phyloP scores from a whole-genome alignment of 2,329 filamentous ascomycete genomes.

The Fusarium lyarnte region DNA sequence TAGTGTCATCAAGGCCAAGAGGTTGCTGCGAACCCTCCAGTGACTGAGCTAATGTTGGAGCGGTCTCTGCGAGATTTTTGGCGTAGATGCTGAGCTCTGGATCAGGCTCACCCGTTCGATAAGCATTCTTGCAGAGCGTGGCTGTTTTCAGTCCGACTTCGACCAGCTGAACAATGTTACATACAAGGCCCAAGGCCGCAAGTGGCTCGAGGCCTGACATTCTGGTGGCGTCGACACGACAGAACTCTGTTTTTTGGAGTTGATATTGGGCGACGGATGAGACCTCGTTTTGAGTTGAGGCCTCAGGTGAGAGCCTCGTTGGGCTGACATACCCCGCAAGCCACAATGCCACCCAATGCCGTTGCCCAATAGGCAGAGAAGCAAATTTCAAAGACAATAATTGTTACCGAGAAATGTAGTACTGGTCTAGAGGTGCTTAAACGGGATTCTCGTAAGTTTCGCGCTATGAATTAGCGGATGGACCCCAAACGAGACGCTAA shows the following conservation, averaged over 20 bases:
- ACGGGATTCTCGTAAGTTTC: accelerated
- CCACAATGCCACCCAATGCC: background rate
- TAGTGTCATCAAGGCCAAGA: accelerated
- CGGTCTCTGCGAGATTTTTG: accelerated
- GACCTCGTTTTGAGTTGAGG: too few relatives aligned
- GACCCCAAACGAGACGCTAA: accelerated
- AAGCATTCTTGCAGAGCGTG: background rate
- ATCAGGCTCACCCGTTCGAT: accelerated
- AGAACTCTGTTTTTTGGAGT: too few relatives aligned
- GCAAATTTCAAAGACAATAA: accelerated
- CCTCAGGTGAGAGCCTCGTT: too few relatives aligned
- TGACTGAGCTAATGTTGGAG: accelerated
- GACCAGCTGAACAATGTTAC: accelerated
- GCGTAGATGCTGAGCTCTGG: accelerated
- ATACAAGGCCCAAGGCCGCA: accelerated
- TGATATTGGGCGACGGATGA: too few relatives aligned
- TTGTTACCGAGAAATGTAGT: too few relatives aligned
- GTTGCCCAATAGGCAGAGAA: accelerated
- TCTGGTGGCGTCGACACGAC: too few relatives aligned
- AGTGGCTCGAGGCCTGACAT: background rate
- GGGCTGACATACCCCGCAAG: background rate
- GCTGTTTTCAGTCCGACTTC: accelerated
- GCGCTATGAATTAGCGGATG: background rate
- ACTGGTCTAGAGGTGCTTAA: too few relatives aligned
- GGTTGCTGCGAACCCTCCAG: accelerated